Evolutionary conservation across 176 grass and related monocot genomes (phyloP).

Genomic region (Eremochloa ophiuroides): DNA sequence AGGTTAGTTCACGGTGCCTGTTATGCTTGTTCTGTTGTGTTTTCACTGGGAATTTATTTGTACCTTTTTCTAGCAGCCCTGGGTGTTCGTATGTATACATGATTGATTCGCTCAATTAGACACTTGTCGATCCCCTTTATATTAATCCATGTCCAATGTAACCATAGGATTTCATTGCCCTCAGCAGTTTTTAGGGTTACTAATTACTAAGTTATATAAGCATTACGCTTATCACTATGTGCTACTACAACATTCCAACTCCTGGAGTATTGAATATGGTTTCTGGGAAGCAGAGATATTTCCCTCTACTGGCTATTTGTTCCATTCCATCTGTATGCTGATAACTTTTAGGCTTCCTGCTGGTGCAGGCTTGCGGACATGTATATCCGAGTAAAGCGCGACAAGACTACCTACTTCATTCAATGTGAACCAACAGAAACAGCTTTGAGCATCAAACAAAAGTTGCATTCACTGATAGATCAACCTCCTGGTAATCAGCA

Average conservation of each 20-base stretch:
- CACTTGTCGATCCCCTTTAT: not conserved
- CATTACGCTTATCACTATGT: not conserved
- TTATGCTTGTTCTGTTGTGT: not conserved
- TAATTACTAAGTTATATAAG: not conserved
- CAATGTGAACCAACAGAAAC: slow-evolving; percentile 74
- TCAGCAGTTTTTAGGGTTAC: not conserved
- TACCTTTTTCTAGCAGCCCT: not conserved
- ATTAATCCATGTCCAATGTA: not conserved
- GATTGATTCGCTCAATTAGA: not conserved
- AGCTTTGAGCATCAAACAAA: slow-evolving; percentile 63
- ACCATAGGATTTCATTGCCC: not conserved
- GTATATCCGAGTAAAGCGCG: slow-evolving; percentile 84
- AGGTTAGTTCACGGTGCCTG: too few relatives aligned
- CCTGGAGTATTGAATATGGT: not conserved
- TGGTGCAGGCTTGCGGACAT: slow-evolving; percentile 55
- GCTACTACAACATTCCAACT: not conserved
- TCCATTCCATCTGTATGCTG: not conserved
- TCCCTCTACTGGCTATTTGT: not conserved
- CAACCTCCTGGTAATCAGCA: slow-evolving; percentile 45
- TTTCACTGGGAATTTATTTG: not conserved
- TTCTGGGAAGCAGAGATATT: not conserved
- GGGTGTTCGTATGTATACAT: not conserved
- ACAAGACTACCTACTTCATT: slow-evolving; percentile 77
- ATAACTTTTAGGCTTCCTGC: slow-evolving; percentile 1
- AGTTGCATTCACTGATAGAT: slow-evolving; percentile 55